Percentiles rank a stretch among this genome's conserved stretches.
These are phyloP conservation scores for Pichiaceae sp. DNA, from an alignment of 1,139 yeast genomes.

Conservation along the genomic window DNA sequence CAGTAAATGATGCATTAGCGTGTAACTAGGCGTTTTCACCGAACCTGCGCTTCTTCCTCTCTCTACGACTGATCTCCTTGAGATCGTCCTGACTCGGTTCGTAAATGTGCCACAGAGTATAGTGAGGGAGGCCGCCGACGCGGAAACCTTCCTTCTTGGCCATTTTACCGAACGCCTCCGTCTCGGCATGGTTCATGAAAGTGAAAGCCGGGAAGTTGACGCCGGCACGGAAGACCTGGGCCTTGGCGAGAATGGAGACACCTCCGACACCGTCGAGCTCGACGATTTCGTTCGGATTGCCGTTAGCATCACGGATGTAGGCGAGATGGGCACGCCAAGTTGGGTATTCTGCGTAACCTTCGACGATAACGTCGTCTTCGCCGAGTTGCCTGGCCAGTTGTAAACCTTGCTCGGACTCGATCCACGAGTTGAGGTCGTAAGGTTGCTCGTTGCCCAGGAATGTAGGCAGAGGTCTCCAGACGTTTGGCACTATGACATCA, in stretches of 20 bases:
- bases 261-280: conserved; percentile 89
- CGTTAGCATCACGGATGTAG: conserved; percentile 55
- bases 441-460: conserved; percentile 75
- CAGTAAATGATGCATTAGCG: no score
- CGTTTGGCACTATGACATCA: conserved; percentile 85
- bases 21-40: neutral
- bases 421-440: conserved; percentile 84
- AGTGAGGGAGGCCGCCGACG: conserved; percentile 83
- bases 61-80: conserved; percentile 61
- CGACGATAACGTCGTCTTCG: conserved; percentile 85
- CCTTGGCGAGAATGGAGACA: conserved; percentile 76
- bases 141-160: conserved; percentile 68
- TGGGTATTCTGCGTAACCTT: conserved; percentile 84
- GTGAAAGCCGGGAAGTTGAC: conserved; percentile 83
- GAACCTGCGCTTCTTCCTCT: conserved; percentile 49
- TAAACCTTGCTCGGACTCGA: conserved; percentile 65
- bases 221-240: conserved; percentile 71
- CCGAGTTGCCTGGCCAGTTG: conserved; percentile 57
- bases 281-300: conserved; percentile 56
- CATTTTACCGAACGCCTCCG: conserved; percentile 86
- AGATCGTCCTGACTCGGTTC: conserved; percentile 92
- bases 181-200: conserved; percentile 81
- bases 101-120: conserved; percentile 77
- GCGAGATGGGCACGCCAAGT: conserved; percentile 86
- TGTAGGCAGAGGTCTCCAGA: conserved; percentile 80